Percentiles rank a stretch among this genome's conserved stretches.
Evolutionary conservation across 129 eudicot species (phyloP).

Genomic region (Rutidosis leptorrhynchoides): DNA sequence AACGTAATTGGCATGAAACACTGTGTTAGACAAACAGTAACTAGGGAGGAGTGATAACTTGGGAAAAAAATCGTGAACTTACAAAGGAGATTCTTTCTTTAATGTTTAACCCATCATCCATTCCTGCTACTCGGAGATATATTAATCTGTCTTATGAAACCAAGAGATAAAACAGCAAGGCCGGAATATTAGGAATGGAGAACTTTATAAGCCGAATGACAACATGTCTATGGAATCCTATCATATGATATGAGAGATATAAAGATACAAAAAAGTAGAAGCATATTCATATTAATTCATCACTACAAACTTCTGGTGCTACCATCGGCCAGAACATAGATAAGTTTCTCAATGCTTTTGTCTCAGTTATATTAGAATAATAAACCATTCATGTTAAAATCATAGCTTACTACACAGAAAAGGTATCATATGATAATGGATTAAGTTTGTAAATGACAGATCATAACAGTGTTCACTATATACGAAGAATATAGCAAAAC

Average conservation of each 20-base stretch:
- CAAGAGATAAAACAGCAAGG: conserved; percentile 1
- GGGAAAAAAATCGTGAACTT: conserved; percentile 33
- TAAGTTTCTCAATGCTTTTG: conserved; percentile 2
- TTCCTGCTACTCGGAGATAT: conserved; percentile 81
- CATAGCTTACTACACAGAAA: conserved; percentile 6
- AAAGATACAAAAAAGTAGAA: conserved; percentile 4
- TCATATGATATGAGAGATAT: conserved; percentile 7
- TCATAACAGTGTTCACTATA: too few relatives aligned
- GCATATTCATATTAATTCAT: neutral
- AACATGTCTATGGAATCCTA: neutral
- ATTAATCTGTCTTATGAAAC: conserved; percentile 52
- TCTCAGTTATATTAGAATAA: conserved; percentile 1
- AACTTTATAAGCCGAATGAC: conserved; percentile 19
- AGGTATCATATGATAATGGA: neutral
- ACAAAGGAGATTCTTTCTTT: conserved; percentile 82
- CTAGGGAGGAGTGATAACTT: conserved; percentile 7
- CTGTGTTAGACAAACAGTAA: conserved; percentile 2
- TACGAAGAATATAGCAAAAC: neutral
- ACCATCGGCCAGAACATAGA: conserved; percentile 4
- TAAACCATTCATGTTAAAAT: neutral
- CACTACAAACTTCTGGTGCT: neutral
- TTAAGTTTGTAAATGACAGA: too few relatives aligned
- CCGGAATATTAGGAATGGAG: neutral
- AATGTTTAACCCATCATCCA: conserved; percentile 89
- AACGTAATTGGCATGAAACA: neutral